Percentiles rank a stretch among this genome's conserved stretches.
phyloP scores from a whole-genome alignment of 495 filamentous ascomycete genomes.

The Gamarada debralockiae region DNA sequence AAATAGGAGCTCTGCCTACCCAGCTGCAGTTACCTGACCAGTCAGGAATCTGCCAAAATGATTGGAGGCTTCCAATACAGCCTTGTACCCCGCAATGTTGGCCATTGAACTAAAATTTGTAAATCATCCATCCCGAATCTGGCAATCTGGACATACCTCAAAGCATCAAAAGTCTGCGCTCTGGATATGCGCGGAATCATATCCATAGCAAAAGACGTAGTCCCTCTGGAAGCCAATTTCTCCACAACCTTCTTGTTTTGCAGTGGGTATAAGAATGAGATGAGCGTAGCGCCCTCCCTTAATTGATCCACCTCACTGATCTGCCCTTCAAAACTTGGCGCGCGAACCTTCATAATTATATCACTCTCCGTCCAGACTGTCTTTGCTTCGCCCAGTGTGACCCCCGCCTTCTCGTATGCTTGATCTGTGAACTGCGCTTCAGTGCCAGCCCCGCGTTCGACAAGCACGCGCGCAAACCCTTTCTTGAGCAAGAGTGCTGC shows the following conservation, averaged over 20 bases:
- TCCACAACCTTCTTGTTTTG: constrained; percentile 70
- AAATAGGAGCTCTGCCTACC: constrained; percentile 28
- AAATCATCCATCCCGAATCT: constrained; percentile 1
- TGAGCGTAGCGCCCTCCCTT: constrained; percentile 60
- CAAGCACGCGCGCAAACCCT: constrained; percentile 66
- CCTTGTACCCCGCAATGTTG: constrained; percentile 85
- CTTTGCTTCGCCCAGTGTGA: constrained; percentile 58
- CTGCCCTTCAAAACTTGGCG: constrained; percentile 47
- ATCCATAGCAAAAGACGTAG: constrained; percentile 77
- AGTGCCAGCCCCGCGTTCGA: constrained; percentile 72
- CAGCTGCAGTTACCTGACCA: constrained; percentile 79
- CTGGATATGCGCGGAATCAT: constrained; percentile 78
- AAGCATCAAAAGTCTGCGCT: constrained; percentile 76
- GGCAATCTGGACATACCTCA: constrained; percentile 36
- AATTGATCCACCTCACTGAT: constrained; percentile 55
- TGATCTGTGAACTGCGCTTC: constrained; percentile 68
- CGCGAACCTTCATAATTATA: constrained; percentile 76
- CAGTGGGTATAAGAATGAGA: constrained; percentile 71
- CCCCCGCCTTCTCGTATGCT: constrained; percentile 68
- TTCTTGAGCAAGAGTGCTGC: constrained; percentile 73
- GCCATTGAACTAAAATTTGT: constrained; percentile 60
- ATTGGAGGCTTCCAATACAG: constrained; percentile 77
- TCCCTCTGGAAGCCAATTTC: constrained; percentile 56
- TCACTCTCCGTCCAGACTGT: constrained; percentile 64
- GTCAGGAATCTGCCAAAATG: constrained; percentile 79